Conservation (phyloP, 169 alveolate genomes). For the Plasmodium gaboni region DNA sequence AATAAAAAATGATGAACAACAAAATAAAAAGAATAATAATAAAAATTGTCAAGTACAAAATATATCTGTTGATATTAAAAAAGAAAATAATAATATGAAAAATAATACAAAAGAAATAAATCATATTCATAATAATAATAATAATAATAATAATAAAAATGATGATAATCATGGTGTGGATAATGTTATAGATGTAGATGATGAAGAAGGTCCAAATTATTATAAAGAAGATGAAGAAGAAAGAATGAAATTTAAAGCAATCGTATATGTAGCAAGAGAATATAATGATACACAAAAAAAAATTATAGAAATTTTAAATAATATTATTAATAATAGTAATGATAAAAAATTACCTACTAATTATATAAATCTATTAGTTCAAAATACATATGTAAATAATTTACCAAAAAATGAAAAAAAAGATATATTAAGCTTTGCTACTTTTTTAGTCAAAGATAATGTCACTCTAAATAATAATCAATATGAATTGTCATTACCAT, state of each 20-base stretch:
- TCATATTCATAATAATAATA: background rate
- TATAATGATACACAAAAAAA: conserved; percentile 77
- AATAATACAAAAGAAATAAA: background rate
- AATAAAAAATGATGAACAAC: background rate
- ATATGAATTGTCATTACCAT: conserved; percentile 83
- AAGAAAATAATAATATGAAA: background rate
- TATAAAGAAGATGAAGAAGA: conserved; percentile 64
- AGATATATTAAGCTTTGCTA: conserved; percentile 90
- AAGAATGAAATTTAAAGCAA: conserved; percentile 24
- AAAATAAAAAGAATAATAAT: background rate
- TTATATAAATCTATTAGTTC: conserved; percentile 74
- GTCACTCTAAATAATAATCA: conserved; percentile 85
- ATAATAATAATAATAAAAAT: background rate
- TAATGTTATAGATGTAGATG: conserved; percentile 8
- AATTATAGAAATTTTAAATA: conserved; percentile 71
- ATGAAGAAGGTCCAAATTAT: background rate
- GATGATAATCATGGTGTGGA: background rate
- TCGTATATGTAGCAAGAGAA: conserved; percentile 72
- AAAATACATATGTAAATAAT: conserved; percentile 77
- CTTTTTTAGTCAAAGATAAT: conserved; percentile 87
- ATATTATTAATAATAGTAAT: conserved; percentile 70
- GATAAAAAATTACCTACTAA: conserved; percentile 68
- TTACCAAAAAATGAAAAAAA: conserved; percentile 84
- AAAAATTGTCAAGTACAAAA: background rate
- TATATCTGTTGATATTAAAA: background rate